Base-by-base conservation (phyloP, 495 filamentous ascomycete genomes). In the Oleoguttula mirabilis region DNA sequence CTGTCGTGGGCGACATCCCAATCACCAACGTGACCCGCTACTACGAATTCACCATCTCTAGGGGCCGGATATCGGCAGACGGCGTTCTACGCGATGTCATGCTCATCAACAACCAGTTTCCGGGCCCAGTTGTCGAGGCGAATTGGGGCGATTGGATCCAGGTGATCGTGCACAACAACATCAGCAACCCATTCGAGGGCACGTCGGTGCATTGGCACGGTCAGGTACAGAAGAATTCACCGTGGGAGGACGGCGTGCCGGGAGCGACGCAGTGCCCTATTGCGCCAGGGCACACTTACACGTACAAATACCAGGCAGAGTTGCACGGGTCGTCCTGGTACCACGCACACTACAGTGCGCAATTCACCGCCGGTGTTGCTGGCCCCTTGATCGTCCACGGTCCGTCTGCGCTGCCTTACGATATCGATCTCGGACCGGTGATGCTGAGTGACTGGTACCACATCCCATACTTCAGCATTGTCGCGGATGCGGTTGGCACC, bases 1-100 rank as follows among this genome's bases (percentile, higher is more conserved):
- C 35, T 5, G 25, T 40, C 36, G 14, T 11, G 7, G 24, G 14
- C 32, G 36, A 43, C 22, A 24, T 55, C 10, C 51, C 51, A 1
- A 27, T 32, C 32, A 55, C 51, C 19, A 66, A 67, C 3, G 58
- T 67, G 12, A 64, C 62, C 1, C 60, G 71, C 2, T 57, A 41
- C 24, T 76, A 75, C 51, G 61, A 77, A 39, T 73, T 74, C 52
- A 68, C 66, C 10, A 55, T 76, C 39, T 64, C 63, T 33, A 66
- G 72, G 22, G 65, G 66, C 3, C 51, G 58, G 19, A 69, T 72
- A 34, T 68, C 42, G 36, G 68, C 51, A 46, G 71, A 54, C 51
- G 59, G 17, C 58, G 67, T 72, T 36, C 68, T 72, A 25, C 52
- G 56, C 0, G 43, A 68, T 39, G 64, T 43, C 47, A 68, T 54